These are phyloP conservation scores for Galerina marginata DNA, from an alignment of 768 basidiomycete species.

Conservation along the genomic window DNA sequence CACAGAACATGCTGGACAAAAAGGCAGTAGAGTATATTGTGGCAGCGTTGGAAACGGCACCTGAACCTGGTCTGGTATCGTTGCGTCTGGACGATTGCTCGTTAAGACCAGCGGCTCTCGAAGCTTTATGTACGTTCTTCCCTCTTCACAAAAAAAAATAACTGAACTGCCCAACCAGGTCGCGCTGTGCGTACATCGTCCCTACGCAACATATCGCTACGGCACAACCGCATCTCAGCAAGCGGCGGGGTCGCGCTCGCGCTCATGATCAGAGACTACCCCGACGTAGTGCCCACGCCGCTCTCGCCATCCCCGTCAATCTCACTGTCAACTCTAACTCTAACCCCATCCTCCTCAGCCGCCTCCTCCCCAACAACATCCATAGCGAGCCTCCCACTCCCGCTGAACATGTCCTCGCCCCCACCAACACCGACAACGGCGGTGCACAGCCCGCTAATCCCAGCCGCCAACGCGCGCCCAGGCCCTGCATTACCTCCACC, in stretches of 20 bases:
- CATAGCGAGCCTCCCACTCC: constrained; percentile 36
- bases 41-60: constrained; percentile 60
- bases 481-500: constrained; percentile 44
- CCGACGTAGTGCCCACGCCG: constrained; percentile 65
- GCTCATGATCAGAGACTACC: constrained; percentile 96
- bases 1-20: constrained; percentile 85
- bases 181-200: constrained; percentile 84
- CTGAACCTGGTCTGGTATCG: constrained; percentile 68
- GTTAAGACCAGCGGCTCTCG: constrained; percentile 74
- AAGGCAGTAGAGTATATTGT: constrained; percentile 84
- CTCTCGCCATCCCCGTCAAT: constrained; percentile 35
- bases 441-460: constrained; percentile 21
- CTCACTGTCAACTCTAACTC: constrained; percentile 31
- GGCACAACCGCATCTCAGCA: constrained; percentile 85
- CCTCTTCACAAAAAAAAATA: constrained; percentile 3
- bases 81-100: constrained; percentile 89
- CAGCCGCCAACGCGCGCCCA: constrained; percentile 23
- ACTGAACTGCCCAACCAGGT: constrained; percentile 46
- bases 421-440: constrained; percentile 36
- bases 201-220: constrained; percentile 86
- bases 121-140: constrained; percentile 70
- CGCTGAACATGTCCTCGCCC: constrained; percentile 29
- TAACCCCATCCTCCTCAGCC: constrained; percentile 39
- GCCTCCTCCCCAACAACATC: constrained; percentile 45
- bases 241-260: constrained; percentile 91